phyloP scores from a whole-genome alignment of 2,329 filamentous ascomycete genomes.

The Epicoccum nigrum region DNA sequence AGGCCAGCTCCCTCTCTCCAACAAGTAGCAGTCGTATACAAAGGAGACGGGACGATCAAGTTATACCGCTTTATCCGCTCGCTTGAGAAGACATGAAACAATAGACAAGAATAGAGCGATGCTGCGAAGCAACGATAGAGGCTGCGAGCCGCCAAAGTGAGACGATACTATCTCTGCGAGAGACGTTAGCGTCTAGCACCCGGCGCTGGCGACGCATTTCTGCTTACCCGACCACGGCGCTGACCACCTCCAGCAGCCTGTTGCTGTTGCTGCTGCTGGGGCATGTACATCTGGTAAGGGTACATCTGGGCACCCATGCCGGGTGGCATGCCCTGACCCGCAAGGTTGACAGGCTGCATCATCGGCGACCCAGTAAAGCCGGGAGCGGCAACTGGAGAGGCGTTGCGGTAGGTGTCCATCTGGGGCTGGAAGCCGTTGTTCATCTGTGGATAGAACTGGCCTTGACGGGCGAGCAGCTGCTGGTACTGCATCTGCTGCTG shows the following conservation, averaged over 20 bases:
- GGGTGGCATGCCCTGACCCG: constrained; percentile 44
- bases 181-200: constrained; percentile 31
- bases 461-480: constrained; percentile 58
- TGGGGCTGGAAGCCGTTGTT: constrained; percentile 50
- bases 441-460: constrained; percentile 55
- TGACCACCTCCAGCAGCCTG: constrained; percentile 55
- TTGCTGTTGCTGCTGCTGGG: constrained; percentile 47
- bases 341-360: constrained; percentile 56
- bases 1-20: constrained; percentile 43
- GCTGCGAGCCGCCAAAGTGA: constrained; percentile 3
- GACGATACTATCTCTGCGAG: constrained; percentile 33
- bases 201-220: constrained; percentile 29
- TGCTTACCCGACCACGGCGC: constrained; percentile 60
- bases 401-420: constrained; percentile 53
- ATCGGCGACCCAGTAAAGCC: constrained; percentile 52
- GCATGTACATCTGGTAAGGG: constrained; percentile 60
- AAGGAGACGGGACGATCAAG: constrained; percentile 26
- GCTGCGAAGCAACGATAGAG: constrained; percentile 2
- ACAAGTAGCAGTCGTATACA: constrained; percentile 29
- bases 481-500: constrained; percentile 64
- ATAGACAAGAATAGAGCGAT: constrained; percentile 24
- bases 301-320: constrained; percentile 50
- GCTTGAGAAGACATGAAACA: constrained; percentile 27
- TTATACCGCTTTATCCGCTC: constrained; percentile 25
- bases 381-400: constrained; percentile 49